A percentile compares a stretch with the other conserved stretches of the same genome.
Evolutionary conservation across 139 green algal species (phyloP).

Genomic region (Closterium sp.): DNA sequence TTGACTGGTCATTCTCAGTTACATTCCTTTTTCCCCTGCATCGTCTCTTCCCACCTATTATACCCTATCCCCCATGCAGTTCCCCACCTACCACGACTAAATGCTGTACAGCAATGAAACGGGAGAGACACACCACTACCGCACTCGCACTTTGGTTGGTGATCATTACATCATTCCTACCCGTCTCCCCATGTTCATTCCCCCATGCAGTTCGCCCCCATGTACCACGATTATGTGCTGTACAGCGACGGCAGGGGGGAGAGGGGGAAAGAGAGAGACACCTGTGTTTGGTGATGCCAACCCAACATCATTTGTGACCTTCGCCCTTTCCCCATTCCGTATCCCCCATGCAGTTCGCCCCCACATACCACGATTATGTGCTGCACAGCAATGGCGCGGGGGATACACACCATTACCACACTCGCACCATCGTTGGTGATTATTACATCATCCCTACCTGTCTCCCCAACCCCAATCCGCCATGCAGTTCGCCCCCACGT

Average conservation of each 20-base stretch:
- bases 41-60: no score
- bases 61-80: constrained; percentile 1
- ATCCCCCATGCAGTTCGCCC: constrained; percentile 29
- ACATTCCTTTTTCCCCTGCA: no score
- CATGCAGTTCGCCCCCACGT: constrained; percentile 49
- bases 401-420: not conserved
- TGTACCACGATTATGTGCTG: constrained; percentile 56
- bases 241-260: constrained; percentile 43
- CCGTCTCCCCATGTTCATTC: no score
- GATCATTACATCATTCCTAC: no score
- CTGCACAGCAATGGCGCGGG: constrained; percentile 43
- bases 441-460: no score
- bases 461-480: not conserved
- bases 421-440: no score
- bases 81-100: constrained; percentile 59
- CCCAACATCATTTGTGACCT: no score
- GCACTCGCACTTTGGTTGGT: constrained; percentile 50
- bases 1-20: no score
- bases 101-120: constrained; percentile 52
- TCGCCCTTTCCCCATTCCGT: no score
- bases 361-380: constrained; percentile 56
- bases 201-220: constrained; percentile 43
- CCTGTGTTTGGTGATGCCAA: no score
- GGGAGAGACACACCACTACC: constrained; percentile 14
- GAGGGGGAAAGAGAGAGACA: not conserved